phyloP scores from a whole-genome alignment of 73 alveolate species.

The Tetrahymena elliotti region DNA sequence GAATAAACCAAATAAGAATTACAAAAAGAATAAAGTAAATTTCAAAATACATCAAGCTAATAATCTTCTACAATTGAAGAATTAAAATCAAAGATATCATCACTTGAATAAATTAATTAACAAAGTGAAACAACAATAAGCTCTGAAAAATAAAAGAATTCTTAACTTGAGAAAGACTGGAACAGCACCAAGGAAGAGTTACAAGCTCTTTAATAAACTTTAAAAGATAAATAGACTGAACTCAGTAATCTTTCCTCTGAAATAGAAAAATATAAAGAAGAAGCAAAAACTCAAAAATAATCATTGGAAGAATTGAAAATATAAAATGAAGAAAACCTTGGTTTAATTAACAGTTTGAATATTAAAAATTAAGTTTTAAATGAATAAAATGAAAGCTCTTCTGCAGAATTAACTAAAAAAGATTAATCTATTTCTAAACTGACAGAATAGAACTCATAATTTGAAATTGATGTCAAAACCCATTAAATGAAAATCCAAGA shows the following conservation, averaged over 20 bases:
- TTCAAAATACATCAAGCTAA: not conserved
- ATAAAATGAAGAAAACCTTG: not conserved
- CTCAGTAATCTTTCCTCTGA: not conserved
- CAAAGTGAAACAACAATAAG: not conserved
- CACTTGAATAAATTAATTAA: not conserved
- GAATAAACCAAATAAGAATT: not conserved
- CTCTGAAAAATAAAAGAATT: not conserved
- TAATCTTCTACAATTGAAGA: not conserved
- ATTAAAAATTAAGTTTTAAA: not conserved
- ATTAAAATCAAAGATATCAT: not conserved
- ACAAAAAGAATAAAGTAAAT: not conserved
- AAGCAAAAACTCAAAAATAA: not conserved
- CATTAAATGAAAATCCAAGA: not conserved
- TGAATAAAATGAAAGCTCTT: not conserved
- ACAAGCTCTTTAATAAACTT: not conserved
- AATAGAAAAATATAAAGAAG: not conserved
- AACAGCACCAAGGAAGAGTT: not conserved
- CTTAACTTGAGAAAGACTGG: not conserved
- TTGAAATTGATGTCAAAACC: not conserved
- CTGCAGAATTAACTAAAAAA: not conserved
- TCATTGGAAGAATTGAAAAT: not conserved
- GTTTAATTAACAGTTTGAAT: not conserved
- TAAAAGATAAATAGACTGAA: not conserved
- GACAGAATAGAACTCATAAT: not conserved
- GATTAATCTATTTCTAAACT: not conserved